phyloP scores from a whole-genome alignment of 2,329 filamentous ascomycete species.

The Podosphaera xanthii region DNA sequence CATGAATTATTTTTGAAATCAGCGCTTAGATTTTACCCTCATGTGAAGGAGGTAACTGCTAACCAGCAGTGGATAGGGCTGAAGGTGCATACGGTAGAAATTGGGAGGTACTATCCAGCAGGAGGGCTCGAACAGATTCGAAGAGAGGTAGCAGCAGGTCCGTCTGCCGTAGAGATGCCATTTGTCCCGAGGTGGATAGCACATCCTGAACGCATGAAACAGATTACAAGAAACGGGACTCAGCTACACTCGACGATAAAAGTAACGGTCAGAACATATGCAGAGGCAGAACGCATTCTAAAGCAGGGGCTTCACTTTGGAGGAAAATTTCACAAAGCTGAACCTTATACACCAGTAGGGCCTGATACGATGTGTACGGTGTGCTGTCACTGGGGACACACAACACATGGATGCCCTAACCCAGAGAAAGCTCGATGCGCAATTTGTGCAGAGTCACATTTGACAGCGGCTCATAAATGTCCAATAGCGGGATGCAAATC shows the following conservation, averaged over 20 bases:
- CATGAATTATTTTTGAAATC: background rate
- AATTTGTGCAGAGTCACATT: background rate
- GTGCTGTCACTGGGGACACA: background rate
- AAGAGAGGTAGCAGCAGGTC: background rate
- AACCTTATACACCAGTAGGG: background rate
- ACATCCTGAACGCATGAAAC: background rate
- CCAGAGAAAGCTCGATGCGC: background rate
- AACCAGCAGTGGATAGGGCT: background rate
- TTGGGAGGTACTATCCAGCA: background rate
- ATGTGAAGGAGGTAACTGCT: background rate
- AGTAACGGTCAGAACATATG: background rate
- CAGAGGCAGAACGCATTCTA: background rate
- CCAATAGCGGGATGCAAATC: background rate
- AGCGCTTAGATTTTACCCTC: background rate
- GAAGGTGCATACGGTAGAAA: background rate
- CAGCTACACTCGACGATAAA: background rate
- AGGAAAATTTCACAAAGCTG: background rate
- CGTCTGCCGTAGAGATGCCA: background rate
- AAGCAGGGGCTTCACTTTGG: background rate
- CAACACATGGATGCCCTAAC: background rate
- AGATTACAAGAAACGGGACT: background rate
- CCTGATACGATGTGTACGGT: background rate
- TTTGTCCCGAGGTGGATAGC: background rate
- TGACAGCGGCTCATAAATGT: background rate
- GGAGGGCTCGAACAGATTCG: background rate